Percentiles rank a stretch among this genome's conserved stretches.
These are phyloP conservation scores for Colletotrichum tamarilloi DNA, from an alignment of 2,329 filamentous ascomycete genomes.

Conservation along the genomic window DNA sequence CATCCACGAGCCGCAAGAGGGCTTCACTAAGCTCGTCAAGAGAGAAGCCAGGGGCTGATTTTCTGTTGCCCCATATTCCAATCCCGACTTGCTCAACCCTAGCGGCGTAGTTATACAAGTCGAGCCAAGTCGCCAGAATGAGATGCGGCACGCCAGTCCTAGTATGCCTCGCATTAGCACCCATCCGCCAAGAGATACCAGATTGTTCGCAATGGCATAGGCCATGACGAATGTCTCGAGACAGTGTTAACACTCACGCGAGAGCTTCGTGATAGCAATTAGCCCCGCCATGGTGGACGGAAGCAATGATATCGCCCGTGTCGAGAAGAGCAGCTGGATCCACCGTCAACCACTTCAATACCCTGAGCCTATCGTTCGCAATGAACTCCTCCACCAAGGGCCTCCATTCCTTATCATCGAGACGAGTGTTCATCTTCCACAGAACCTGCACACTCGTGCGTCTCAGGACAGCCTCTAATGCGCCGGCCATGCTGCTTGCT, in stretches of 20 bases:
- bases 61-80: conserved; percentile 52
- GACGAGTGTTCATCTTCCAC: conserved; percentile 42
- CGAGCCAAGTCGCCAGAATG: conserved; percentile 57
- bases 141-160: conserved; percentile 58
- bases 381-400: conserved; percentile 37
- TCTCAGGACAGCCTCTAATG: conserved; percentile 37
- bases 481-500: conserved; percentile 42
- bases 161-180: too few species aligned
- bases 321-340: conserved; percentile 48
- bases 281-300: conserved; percentile 53
- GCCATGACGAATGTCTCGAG: too few species aligned
- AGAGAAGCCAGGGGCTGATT: conserved; percentile 45
- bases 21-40: conserved; percentile 41
- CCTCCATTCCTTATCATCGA: conserved; percentile 33
- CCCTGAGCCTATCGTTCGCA: conserved; percentile 37
- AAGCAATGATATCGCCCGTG: conserved; percentile 47
- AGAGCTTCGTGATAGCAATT: conserved; percentile 57
- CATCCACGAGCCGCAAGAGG: conserved; percentile 39
- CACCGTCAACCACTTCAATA: conserved; percentile 44
- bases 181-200: neutral
- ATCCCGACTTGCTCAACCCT: conserved; percentile 55
- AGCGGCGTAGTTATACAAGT: conserved; percentile 55
- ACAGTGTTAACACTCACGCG: conserved; percentile 43
- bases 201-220: too few species aligned
- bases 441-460: conserved; percentile 43